Conservation (phyloP, 805 yeast species). For the Priceomyces castillae region DNA sequence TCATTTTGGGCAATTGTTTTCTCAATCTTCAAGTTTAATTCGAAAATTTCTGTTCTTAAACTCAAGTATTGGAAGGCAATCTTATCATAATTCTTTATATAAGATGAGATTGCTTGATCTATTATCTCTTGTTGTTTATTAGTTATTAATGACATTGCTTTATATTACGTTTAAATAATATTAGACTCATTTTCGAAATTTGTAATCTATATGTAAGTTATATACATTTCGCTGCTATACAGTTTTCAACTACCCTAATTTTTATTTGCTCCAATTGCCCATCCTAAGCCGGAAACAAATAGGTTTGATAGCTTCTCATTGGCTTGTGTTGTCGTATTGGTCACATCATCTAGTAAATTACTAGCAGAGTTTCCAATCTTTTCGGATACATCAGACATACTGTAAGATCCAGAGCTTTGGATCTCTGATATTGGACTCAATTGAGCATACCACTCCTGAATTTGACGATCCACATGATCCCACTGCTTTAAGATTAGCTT, state of each 20-base stretch:
- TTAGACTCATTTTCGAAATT: not conserved
- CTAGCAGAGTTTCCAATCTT: constrained; percentile 21
- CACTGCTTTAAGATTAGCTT: constrained; percentile 61
- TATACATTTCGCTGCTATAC: not conserved
- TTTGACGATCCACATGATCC: constrained; percentile 46
- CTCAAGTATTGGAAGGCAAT: constrained; percentile 30
- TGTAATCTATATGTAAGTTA: too few species aligned
- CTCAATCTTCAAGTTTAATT: constrained; percentile 9
- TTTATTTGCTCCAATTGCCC: constrained; percentile 58
- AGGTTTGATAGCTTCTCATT: constrained; percentile 49
- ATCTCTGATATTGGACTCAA: not conserved
- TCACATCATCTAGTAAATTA: constrained; percentile 30
- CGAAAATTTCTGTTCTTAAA: constrained; percentile 31
- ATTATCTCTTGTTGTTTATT: constrained; percentile 32
- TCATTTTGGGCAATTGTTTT: constrained; percentile 9
- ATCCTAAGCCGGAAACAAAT: constrained; percentile 55
- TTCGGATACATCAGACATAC: constrained; percentile 1
- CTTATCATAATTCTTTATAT: constrained; percentile 33
- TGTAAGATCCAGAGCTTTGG: not conserved
- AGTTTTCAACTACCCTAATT: not conserved
- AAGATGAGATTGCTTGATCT: constrained; percentile 28
- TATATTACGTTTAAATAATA: not conserved
- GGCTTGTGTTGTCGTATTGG: constrained; percentile 32
- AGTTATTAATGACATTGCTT: constrained; percentile 27
- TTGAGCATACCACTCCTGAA: constrained; percentile 16